phyloP scores from a whole-genome alignment of 2,329 filamentous ascomycete genomes.

The Coniochaeta hoffmannii region DNA sequence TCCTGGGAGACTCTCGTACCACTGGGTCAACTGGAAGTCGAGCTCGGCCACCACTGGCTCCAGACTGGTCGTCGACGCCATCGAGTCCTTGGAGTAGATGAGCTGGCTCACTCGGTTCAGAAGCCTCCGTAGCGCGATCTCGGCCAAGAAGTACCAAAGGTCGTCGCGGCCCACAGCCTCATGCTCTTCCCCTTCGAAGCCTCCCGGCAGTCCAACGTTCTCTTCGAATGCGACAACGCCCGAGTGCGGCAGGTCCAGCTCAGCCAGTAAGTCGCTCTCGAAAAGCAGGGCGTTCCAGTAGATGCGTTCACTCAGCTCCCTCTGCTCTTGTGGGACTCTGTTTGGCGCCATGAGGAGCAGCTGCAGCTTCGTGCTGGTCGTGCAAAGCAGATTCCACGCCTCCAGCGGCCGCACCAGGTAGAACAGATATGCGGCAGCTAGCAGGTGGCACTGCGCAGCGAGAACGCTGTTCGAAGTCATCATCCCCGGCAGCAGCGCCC shows the following conservation, averaged over 20 bases:
- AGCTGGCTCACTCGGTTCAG: constrained; percentile 74
- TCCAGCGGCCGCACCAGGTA: constrained; percentile 76
- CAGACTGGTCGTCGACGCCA: constrained; percentile 63
- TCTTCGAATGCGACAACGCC: constrained; percentile 79
- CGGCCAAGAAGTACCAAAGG: constrained; percentile 79
- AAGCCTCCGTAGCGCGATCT: constrained; percentile 70
- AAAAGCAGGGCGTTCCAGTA: constrained; percentile 82
- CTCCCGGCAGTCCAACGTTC: constrained; percentile 67
- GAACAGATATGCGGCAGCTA: constrained; percentile 75
- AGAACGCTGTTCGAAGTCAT: constrained; percentile 75
- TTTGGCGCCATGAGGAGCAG: constrained; percentile 67
- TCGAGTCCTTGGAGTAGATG: constrained; percentile 68
- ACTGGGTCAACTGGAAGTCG: constrained; percentile 75
- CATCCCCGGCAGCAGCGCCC: constrained; percentile 67
- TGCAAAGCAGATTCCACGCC: constrained; percentile 74
- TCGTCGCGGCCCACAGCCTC: constrained; percentile 64
- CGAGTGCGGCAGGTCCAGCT: constrained; percentile 74
- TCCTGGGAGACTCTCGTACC: constrained; percentile 71
- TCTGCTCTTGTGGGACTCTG: constrained; percentile 61
- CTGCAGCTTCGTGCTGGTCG: constrained; percentile 74
- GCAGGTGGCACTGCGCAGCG: constrained; percentile 71
- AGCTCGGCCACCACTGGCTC: constrained; percentile 74
- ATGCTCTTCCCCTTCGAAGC: constrained; percentile 65
- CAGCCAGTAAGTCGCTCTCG: constrained; percentile 72
- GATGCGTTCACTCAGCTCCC: constrained; percentile 67